Conservation (phyloP, 2,329 filamentous ascomycete species). For the Venturia effusa region DNA sequence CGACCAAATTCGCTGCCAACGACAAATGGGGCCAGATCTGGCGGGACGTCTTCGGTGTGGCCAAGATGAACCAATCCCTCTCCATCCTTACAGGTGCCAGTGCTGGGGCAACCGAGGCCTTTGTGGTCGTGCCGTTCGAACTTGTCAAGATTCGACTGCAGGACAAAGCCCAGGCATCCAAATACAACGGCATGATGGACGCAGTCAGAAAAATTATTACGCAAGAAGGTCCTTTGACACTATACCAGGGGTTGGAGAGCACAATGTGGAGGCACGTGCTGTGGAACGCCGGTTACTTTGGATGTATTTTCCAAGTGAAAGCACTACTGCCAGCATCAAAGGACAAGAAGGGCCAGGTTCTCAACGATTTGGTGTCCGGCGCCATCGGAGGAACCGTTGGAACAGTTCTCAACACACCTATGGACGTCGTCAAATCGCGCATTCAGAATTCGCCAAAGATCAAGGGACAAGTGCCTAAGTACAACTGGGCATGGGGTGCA, state of each 20-base stretch:
- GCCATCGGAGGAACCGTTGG: slow-evolving; percentile 80
- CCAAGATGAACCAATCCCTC: slow-evolving; percentile 83
- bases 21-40: slow-evolving; percentile 97
- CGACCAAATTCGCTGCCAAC: slow-evolving; percentile 98
- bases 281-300: slow-evolving; percentile 96
- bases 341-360: slow-evolving; percentile 69
- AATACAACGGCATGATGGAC: slow-evolving; percentile 74
- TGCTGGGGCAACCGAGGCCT: slow-evolving; percentile 88
- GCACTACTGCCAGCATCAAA: slow-evolving; percentile 70
- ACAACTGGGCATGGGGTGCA: slow-evolving; percentile 95
- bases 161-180: slow-evolving; percentile 84
- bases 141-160: slow-evolving; percentile 97
- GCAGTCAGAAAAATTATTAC: slow-evolving; percentile 71
- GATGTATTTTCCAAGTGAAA: slow-evolving; percentile 95
- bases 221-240: slow-evolving; percentile 70
- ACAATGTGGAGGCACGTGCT: slow-evolving; percentile 92
- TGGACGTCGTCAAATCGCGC: slow-evolving; percentile 96
- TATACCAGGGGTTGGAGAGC: slow-evolving; percentile 95
- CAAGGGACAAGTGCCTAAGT: slow-evolving; percentile 75
- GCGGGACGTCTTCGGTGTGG: slow-evolving; percentile 70
- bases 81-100: slow-evolving; percentile 90
- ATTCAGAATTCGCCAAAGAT: slow-evolving; percentile 91
- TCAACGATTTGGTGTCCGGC: slow-evolving; percentile 81
- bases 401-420: slow-evolving; percentile 86
- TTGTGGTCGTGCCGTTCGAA: slow-evolving; percentile 97